Evolutionary conservation across 805 yeast genomes (phyloP).

Genomic region (Yamadazyma laniorum): DNA sequence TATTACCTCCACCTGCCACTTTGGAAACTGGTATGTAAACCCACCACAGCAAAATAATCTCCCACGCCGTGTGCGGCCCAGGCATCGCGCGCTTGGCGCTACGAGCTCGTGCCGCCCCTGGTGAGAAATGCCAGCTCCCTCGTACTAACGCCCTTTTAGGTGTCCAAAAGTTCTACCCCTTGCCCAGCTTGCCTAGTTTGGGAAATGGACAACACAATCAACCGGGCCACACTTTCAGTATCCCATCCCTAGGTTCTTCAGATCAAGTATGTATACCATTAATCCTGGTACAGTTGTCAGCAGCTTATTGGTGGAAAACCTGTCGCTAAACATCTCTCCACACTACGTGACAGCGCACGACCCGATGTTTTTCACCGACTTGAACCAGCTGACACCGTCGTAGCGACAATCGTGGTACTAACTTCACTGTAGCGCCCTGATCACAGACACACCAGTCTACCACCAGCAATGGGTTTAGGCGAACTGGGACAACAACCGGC

Average conservation of each 20-base stretch:
- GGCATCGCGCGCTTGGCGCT: neutral
- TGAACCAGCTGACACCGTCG: neutral
- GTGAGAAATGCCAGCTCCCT: neutral
- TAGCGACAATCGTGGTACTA: conserved; percentile 8
- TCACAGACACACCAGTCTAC: conserved; percentile 9
- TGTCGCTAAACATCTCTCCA: too few species aligned
- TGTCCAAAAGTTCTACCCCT: conserved; percentile 47
- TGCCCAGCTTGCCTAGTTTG: conserved; percentile 52
- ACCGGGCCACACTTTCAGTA: conserved; percentile 46
- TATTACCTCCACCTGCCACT: conserved; percentile 58
- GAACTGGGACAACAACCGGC: conserved; percentile 11
- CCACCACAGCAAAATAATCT: neutral
- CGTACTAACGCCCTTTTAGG: conserved; percentile 24
- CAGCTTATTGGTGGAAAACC: too few species aligned
- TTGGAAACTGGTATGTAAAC: conserved; percentile 48
- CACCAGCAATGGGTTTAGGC: conserved; percentile 10
- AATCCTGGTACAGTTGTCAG: conserved; percentile 1
- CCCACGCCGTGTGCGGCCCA: neutral
- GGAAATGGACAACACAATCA: conserved; percentile 39
- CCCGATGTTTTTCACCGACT: neutral
- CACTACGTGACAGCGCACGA: too few species aligned
- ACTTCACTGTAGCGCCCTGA: conserved; percentile 11
- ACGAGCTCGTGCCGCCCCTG: too few species aligned
- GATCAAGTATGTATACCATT: conserved; percentile 25
- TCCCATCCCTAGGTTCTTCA: conserved; percentile 44